phyloP scores from a whole-genome alignment of 306 rosid species.

The Quercus aquifolioides region DNA sequence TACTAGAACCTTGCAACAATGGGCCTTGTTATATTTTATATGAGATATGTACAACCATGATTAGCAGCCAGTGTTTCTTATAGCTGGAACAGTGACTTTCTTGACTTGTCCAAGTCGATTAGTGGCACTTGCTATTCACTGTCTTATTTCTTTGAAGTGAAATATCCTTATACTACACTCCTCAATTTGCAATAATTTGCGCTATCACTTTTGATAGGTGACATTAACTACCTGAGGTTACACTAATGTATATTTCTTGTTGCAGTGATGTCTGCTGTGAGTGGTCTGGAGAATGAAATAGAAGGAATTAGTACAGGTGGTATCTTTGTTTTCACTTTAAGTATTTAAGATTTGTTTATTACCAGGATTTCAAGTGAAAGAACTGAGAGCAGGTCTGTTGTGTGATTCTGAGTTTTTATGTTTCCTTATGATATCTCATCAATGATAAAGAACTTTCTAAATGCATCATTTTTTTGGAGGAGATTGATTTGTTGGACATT shows the following conservation, averaged over 20 bases:
- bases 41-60: neutral
- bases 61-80: neutral
- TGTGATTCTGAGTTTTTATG: neutral
- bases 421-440: neutral
- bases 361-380: neutral
- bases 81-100: neutral
- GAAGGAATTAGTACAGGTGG: constrained; percentile 74
- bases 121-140: neutral
- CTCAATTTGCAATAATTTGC: neutral
- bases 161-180: neutral
- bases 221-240: neutral
- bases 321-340: constrained; percentile 27
- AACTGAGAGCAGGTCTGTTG: neutral
- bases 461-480: neutral
- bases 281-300: constrained; percentile 79
- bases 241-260: constrained; percentile 22
- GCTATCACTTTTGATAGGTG: constrained; percentile 1
- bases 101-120: neutral
- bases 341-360: constrained; percentile 7
- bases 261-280: constrained; percentile 91
- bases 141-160: neutral
- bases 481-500: neutral
- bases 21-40: neutral
- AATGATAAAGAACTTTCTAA: neutral
- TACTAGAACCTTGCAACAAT: neutral